phyloP scores from a whole-genome alignment of 768 basidiomycete genomes.

The Suillus occidentalis region DNA sequence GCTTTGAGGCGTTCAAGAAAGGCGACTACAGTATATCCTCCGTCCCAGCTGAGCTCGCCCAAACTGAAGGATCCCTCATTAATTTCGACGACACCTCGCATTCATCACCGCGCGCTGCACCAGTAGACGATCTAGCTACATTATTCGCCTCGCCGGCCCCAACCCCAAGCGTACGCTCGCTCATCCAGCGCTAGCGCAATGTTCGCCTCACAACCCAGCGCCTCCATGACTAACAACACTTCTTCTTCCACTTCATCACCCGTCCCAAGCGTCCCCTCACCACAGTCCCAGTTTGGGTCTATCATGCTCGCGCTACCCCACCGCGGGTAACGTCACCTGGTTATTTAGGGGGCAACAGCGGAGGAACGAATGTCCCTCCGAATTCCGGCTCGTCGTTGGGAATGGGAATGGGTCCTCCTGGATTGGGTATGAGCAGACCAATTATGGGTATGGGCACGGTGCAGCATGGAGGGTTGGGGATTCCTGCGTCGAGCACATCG shows the following conservation, averaged over 20 bases:
- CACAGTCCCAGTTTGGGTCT: constrained; percentile 34
- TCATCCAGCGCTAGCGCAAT: constrained; percentile 2
- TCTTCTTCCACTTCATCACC: constrained; percentile 26
- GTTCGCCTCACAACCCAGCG: constrained; percentile 16
- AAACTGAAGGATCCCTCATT: constrained; percentile 56
- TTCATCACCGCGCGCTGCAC: constrained; percentile 19
- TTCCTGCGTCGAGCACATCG: neutral
- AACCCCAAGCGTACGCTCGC: constrained; percentile 1
- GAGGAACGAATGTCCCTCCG: constrained; percentile 7
- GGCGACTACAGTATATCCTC: constrained; percentile 81
- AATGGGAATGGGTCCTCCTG: constrained; percentile 17
- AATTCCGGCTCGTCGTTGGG: constrained; percentile 13
- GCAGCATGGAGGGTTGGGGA: neutral
- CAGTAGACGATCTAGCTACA: constrained; percentile 59
- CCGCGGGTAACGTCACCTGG: constrained; percentile 22
- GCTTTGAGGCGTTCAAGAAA: constrained; percentile 91
- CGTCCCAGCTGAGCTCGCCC: constrained; percentile 49
- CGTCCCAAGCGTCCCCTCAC: constrained; percentile 13
- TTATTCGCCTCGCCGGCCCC: constrained; percentile 44
- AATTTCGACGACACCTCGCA: constrained; percentile 65
- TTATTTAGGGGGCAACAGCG: constrained; percentile 20
- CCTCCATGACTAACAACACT: constrained; percentile 28
- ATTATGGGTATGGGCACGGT: neutral
- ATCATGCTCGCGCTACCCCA: constrained; percentile 44
- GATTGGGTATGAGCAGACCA: constrained; percentile 8